phyloP scores from a whole-genome alignment of 176 grass and related monocot genomes.

The Neostapfia colusana region DNA sequence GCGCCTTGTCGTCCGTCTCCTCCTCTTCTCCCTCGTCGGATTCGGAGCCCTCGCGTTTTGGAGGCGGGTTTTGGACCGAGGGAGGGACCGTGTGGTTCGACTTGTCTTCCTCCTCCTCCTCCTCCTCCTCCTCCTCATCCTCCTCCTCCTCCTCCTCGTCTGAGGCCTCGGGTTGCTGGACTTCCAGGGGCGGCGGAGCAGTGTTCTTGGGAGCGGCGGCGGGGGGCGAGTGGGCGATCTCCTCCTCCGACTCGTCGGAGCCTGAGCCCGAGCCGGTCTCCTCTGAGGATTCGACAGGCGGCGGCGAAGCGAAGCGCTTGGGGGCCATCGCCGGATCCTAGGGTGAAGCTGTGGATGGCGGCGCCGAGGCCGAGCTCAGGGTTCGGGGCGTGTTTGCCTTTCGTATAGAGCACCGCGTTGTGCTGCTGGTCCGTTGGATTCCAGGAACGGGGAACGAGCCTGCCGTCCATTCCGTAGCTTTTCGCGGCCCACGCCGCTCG shows the following conservation, averaged over 20 bases:
- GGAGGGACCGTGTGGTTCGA: background rate
- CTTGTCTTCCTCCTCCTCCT: too few species aligned
- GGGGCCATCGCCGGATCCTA: conserved; percentile 45
- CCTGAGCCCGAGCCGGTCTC: conserved; percentile 33
- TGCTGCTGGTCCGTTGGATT: background rate
- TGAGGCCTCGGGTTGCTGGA: background rate
- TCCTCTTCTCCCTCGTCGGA: conserved; percentile 9
- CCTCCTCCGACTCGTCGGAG: conserved; percentile 32
- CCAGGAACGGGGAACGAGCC: background rate
- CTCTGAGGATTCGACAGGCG: conserved; percentile 22
- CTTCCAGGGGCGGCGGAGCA: conserved; percentile 2
- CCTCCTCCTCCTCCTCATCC: background rate
- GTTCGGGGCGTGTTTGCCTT: too few species aligned
- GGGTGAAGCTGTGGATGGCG: conserved; percentile 11
- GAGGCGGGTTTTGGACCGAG: conserved; percentile 10
- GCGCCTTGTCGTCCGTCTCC: conserved; percentile 21
- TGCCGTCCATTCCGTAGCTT: background rate
- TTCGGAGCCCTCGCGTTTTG: background rate
- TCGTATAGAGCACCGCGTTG: background rate
- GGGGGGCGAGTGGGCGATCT: background rate
- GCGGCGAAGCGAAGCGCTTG: conserved; percentile 32
- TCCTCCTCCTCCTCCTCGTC: conserved; percentile 13
- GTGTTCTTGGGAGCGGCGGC: background rate
- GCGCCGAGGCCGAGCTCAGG: background rate
- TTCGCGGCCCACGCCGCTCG: background rate